phyloP scores from a whole-genome alignment of 2,329 filamentous ascomycete genomes.

The Penicillium sp. region DNA sequence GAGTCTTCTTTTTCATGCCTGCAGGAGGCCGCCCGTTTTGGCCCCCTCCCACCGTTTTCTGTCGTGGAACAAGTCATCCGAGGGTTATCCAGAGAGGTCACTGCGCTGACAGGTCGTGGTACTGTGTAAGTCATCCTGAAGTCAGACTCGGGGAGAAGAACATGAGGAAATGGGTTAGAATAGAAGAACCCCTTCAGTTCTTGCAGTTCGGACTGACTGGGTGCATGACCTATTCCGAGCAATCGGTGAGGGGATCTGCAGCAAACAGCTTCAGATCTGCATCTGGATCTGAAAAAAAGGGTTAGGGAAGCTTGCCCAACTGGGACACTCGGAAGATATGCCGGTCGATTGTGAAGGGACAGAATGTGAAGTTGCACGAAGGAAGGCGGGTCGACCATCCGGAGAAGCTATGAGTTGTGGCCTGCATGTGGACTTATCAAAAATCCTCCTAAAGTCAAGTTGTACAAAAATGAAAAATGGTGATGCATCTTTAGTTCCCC shows the following conservation, averaged over 20 bases:
- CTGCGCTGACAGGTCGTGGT: conserved; percentile 4
- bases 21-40: conserved; percentile 36
- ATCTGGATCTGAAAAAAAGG: conserved; percentile 11
- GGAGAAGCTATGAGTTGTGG: conserved; percentile 5
- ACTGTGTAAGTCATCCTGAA: conserved; percentile 11
- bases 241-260: conserved; percentile 12
- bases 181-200: background rate
- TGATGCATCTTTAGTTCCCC: conserved; percentile 8
- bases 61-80: conserved; percentile 30
- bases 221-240: conserved; percentile 11
- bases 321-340: conserved; percentile 31
- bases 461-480: background rate
- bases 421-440: conserved; percentile 6
- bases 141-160: conserved; percentile 2
- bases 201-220: conserved; percentile 14
- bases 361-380: conserved; percentile 24
- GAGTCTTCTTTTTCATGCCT: conserved; percentile 19
- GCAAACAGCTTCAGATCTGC: conserved; percentile 23
- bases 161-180: background rate
- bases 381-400: conserved; percentile 30
- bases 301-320: conserved; percentile 23
- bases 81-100: background rate
- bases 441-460: conserved; percentile 2
- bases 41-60: conserved; percentile 28
- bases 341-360: conserved; percentile 26